phyloP scores from a whole-genome alignment of 2,329 filamentous ascomycete species.

The Aspergillus ochraceus region DNA sequence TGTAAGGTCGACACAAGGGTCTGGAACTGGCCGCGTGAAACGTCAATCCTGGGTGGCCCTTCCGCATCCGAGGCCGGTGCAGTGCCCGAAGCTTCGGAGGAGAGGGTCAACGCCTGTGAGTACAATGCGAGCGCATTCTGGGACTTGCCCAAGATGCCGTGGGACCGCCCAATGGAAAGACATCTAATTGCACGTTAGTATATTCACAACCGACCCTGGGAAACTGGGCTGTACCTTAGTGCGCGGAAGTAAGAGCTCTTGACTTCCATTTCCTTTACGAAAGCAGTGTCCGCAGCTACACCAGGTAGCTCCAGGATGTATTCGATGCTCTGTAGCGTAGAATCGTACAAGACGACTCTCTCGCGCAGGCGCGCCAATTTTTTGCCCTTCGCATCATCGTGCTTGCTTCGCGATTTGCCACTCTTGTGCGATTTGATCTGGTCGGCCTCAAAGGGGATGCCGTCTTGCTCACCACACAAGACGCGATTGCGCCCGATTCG shows the following conservation, averaged over 20 bases:
- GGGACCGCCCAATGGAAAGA: conserved; percentile 80
- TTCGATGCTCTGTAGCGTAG: conserved; percentile 85
- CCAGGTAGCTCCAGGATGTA: conserved; percentile 87
- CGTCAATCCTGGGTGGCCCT: conserved; percentile 65
- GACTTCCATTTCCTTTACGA: conserved; percentile 75
- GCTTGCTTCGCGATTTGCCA: conserved; percentile 51
- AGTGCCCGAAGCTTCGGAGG: conserved; percentile 52
- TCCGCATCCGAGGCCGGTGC: conserved; percentile 44
- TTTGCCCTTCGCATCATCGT: conserved; percentile 69
- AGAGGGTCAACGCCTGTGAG: conserved; percentile 67
- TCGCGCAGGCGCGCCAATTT: conserved; percentile 81
- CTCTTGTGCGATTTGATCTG: conserved; percentile 53
- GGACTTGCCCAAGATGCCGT: conserved; percentile 70
- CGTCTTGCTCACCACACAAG: conserved; percentile 79
- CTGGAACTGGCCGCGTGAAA: conserved; percentile 60
- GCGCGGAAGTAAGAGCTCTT: conserved; percentile 83
- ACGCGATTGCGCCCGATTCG: conserved; percentile 90
- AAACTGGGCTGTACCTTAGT: conserved; percentile 63
- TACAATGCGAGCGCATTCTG: conserved; percentile 84
- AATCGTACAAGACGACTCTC: conserved; percentile 85
- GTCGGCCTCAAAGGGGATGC: conserved; percentile 57
- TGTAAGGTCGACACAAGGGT: conserved; percentile 64
- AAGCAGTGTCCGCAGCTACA: conserved; percentile 76
- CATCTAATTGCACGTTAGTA: conserved; percentile 52
- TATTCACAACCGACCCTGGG: background rate